These are phyloP conservation scores for Fusarium udum DNA, from an alignment of 2,329 filamentous ascomycete genomes.

Conservation along the genomic window DNA sequence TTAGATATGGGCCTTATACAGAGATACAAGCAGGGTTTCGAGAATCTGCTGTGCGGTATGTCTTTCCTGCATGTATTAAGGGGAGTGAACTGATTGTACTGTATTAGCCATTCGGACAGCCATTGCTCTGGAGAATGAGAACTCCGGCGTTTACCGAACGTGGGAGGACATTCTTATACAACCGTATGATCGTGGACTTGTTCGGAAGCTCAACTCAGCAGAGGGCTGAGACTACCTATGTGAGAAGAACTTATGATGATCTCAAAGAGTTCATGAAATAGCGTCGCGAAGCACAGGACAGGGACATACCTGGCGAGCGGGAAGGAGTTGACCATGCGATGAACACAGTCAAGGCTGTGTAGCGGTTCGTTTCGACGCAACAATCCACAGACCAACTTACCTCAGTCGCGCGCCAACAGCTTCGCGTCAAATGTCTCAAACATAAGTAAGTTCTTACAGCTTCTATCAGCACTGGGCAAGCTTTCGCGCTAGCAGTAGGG, in stretches of 20 bases:
- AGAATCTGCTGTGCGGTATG: too few relatives aligned
- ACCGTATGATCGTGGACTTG: not conserved
- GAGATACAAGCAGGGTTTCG: too few relatives aligned
- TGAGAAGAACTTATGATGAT: not conserved
- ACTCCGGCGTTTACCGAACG: not conserved
- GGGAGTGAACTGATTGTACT: not conserved
- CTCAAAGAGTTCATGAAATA: not conserved
- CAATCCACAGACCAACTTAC: too few relatives aligned
- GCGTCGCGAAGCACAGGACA: not conserved
- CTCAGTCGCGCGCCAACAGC: too few relatives aligned
- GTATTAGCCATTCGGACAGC: not conserved
- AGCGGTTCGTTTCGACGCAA: not conserved
- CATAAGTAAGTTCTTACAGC: too few relatives aligned
- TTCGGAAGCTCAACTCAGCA: not conserved
- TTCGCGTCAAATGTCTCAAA: too few relatives aligned
- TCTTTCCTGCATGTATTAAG: too few relatives aligned
- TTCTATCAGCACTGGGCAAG: too few relatives aligned
- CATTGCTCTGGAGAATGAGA: not conserved
- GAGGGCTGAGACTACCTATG: not conserved
- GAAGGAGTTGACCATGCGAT: not conserved
- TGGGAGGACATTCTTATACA: not conserved
- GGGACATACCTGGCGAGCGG: not conserved
- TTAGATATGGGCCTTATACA: too few relatives aligned
- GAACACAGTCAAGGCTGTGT: not conserved
- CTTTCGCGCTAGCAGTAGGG: too few relatives aligned